These are phyloP conservation scores for Clarireedia paspali DNA, from an alignment of 2,329 filamentous ascomycete genomes.

Conservation along the genomic window DNA sequence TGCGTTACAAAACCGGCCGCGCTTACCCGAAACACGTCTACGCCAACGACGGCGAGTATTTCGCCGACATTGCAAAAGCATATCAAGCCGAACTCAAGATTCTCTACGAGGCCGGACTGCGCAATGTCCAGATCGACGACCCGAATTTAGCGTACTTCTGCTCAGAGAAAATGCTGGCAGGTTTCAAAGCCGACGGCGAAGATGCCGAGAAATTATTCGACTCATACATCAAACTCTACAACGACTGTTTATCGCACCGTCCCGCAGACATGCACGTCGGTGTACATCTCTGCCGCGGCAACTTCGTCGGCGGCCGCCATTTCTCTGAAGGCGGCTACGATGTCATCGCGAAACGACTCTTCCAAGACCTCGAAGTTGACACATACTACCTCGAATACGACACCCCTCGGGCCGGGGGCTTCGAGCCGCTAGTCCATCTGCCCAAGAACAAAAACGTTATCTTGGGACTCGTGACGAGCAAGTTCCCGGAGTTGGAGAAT, in stretches of 20 bases:
- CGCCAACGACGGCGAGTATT: constrained; percentile 43
- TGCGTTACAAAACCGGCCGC: constrained; percentile 47
- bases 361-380: constrained; percentile 53
- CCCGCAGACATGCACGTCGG: constrained; percentile 68
- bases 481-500: constrained; percentile 54
- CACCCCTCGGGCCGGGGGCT: constrained; percentile 55
- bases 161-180: constrained; percentile 61
- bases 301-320: constrained; percentile 59
- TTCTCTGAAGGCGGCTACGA: constrained; percentile 63
- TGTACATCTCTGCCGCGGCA: constrained; percentile 65
- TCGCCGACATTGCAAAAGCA: constrained; percentile 44
- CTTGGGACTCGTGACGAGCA: constrained; percentile 56
- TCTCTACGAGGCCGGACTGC: constrained; percentile 43
- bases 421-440: constrained; percentile 55
- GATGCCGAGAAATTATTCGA: constrained; percentile 68
- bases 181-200: constrained; percentile 59
- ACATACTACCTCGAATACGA: constrained; percentile 67
- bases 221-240: constrained; percentile 70
- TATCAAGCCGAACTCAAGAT: constrained; percentile 44
- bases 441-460: constrained; percentile 57
- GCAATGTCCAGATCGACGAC: constrained; percentile 49
- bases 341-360: constrained; percentile 58
- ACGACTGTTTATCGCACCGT: constrained; percentile 56
- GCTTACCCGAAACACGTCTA: constrained; percentile 46
- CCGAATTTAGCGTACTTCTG: constrained; percentile 64